A percentile compares a stretch with the other conserved stretches of the same genome.
phyloP scores from a whole-genome alignment of 805 yeast species.

The Spathaspora girioi region DNA sequence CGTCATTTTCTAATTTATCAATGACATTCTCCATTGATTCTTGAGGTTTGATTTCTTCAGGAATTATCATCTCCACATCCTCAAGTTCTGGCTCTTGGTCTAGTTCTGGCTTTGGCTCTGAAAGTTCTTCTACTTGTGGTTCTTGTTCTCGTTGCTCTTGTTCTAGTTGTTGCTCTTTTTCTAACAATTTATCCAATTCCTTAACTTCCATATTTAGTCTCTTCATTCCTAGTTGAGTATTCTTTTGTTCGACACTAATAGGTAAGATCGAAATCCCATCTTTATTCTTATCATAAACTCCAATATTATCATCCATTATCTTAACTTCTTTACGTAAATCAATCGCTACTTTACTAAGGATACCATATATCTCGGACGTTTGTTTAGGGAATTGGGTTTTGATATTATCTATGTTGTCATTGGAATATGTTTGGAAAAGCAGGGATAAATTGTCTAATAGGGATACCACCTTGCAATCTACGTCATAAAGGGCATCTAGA shows the following conservation, averaged over 20 bases:
- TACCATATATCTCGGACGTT: slow-evolving; percentile 46
- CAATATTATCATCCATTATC: slow-evolving; percentile 56
- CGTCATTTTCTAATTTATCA: slow-evolving; percentile 4
- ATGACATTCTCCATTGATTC: slow-evolving; percentile 2
- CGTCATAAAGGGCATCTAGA: slow-evolving; percentile 47
- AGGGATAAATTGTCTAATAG: slow-evolving; percentile 48
- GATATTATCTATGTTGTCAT: slow-evolving; percentile 12
- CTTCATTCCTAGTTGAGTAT: slow-evolving; percentile 59
- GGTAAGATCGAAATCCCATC: slow-evolving; percentile 58
- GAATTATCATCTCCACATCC: neutral
- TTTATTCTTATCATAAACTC: slow-evolving; percentile 41
- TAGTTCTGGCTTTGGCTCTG: neutral
- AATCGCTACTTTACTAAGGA: slow-evolving; percentile 56
- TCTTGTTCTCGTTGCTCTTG: neutral
- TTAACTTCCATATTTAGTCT: slow-evolving; percentile 50
- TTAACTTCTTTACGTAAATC: slow-evolving; percentile 64
- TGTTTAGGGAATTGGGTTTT: slow-evolving; percentile 41
- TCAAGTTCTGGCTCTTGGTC: neutral
- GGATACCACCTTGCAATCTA: slow-evolving; percentile 51
- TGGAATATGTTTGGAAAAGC: slow-evolving; percentile 41
- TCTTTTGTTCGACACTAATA: slow-evolving; percentile 63
- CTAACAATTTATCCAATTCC: slow-evolving; percentile 12
- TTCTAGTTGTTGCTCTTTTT: slow-evolving; percentile 1
- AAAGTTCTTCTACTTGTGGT: neutral
- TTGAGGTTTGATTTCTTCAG: neutral